phyloP scores from a whole-genome alignment of 2,329 filamentous ascomycete species.

The Passalora sequoiae region DNA sequence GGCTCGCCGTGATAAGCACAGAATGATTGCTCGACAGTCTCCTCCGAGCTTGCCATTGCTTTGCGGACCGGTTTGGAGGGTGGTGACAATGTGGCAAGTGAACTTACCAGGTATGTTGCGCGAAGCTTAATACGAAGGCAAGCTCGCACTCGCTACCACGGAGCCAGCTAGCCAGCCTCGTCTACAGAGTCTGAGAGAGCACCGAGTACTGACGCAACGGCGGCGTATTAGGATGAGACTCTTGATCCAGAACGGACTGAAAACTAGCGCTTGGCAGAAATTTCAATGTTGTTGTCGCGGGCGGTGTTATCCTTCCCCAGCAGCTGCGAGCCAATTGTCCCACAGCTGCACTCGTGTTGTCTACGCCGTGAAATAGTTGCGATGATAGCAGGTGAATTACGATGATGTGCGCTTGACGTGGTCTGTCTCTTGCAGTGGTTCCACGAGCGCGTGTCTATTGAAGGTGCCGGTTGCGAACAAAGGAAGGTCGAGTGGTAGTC shows the following conservation, averaged over 20 bases:
- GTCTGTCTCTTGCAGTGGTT: slow-evolving; percentile 19
- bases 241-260: too few species aligned
- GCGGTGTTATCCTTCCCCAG: too few species aligned
- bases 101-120: slow-evolving; percentile 9
- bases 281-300: too few species aligned
- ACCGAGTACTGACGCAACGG: too few species aligned
- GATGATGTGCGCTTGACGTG: slow-evolving; percentile 4
- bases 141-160: neutral
- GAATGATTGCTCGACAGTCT: neutral
- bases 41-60: neutral
- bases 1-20: slow-evolving; percentile 1
- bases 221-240: too few species aligned
- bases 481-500: slow-evolving; percentile 11
- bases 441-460: slow-evolving; percentile 18
- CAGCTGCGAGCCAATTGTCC: too few species aligned
- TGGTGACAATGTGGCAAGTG: too few species aligned
- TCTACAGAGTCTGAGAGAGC: too few species aligned
- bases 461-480: slow-evolving; percentile 10
- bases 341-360: too few species aligned
- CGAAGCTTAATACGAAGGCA: slow-evolving; percentile 4
- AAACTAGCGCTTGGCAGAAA: too few species aligned
- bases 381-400: too few species aligned
- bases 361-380: too few species aligned
- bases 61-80: slow-evolving; percentile 6
- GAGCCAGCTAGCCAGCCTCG: neutral